Evolutionary conservation across 2,329 filamentous ascomycete species (phyloP), one percentile per base, ranked within the genome.

Genomic region (Hypoxylon sp.): DNA sequence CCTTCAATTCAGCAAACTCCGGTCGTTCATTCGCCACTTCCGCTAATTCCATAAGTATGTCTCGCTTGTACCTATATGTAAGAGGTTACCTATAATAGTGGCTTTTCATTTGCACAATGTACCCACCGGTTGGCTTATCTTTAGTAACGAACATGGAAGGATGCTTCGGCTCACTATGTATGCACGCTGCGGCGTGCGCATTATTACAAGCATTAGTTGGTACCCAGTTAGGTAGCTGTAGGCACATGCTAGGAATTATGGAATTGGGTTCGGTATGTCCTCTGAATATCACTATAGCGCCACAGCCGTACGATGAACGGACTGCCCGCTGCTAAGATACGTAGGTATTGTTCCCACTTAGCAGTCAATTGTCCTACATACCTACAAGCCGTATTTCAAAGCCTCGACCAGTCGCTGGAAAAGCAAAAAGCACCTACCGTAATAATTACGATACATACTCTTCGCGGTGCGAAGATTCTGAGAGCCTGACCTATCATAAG

Each of bases 71-170:
- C 33, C 16, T 50, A 20, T 4, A 45, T 44, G n/a, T 4, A 45
- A 50, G 24, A 49, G 36, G 16, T 40, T 40, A 40, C 24, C 24
- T 26, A n/a, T 38, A 38, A 16, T 38, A 20, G 24, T 26, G 24
- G 3, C 3, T 6, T 24, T 36, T 54, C 44, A 30, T 40, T 28
- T 42, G 20, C 36, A 40, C 16, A 40, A 16, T 45, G 14, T 51
- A 40, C 12, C 38, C 26, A 24, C 40, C 57, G 24, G 38, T 33
- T 55, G 53, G 53, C 53, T 62, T 62, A 61, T 61, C 56, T 60
- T 64, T 59, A 59, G 57, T 59, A 57, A 65, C 53, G 61, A 67
- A 59, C 61, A 59, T 59, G 49, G n/a, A n/a, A n/a, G n/a, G n/a
- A n/a, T n/a, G n/a, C n/a, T 16, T 50, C 30, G 50, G 53, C 55